Conservation (phyloP, 495 filamentous ascomycete genomes). For the Xylaria telfairii region DNA sequence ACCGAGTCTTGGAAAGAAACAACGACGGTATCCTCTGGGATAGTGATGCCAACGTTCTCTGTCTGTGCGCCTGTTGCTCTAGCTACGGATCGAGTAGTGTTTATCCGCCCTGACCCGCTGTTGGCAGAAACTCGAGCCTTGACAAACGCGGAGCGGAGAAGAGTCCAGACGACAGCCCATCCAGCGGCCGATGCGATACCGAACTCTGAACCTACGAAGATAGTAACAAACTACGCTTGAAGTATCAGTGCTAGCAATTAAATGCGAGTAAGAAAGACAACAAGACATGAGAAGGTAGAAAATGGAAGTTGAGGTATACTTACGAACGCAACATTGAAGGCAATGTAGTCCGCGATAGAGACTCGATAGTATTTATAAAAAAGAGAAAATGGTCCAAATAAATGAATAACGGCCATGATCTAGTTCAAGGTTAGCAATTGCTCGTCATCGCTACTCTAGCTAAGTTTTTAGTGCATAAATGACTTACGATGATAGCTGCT, state of each 20-base stretch:
- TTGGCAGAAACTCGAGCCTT: slow-evolving; percentile 33
- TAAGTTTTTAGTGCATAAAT: too few species aligned
- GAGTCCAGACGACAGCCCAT: slow-evolving; percentile 52
- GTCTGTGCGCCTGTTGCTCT: slow-evolving; percentile 18
- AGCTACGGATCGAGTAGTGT: slow-evolving; percentile 23
- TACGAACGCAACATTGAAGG: slow-evolving; percentile 53
- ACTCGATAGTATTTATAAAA: slow-evolving; percentile 57
- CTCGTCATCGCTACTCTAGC: not conserved
- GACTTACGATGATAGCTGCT: slow-evolving; percentile 50
- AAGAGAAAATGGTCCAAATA: slow-evolving; percentile 47
- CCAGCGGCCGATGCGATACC: slow-evolving; percentile 56
- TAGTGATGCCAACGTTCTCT: slow-evolving; percentile 30
- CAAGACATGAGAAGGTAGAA: not conserved
- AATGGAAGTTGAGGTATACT: not conserved
- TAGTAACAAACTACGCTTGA: slow-evolving; percentile 46
- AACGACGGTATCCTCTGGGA: slow-evolving; percentile 47
- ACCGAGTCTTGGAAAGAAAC: slow-evolving; percentile 51
- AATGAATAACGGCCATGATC: slow-evolving; percentile 53
- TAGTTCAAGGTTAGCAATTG: slow-evolving; percentile 14
- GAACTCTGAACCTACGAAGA: slow-evolving; percentile 56
- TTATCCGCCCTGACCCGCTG: slow-evolving; percentile 17
- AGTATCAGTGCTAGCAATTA: not conserved
- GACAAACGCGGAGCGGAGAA: slow-evolving; percentile 52
- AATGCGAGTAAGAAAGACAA: not conserved
- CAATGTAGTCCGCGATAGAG: slow-evolving; percentile 56